These are phyloP conservation scores for Diophrys appendiculata DNA, from an alignment of 73 alveolate species.

Conservation along the genomic window DNA sequence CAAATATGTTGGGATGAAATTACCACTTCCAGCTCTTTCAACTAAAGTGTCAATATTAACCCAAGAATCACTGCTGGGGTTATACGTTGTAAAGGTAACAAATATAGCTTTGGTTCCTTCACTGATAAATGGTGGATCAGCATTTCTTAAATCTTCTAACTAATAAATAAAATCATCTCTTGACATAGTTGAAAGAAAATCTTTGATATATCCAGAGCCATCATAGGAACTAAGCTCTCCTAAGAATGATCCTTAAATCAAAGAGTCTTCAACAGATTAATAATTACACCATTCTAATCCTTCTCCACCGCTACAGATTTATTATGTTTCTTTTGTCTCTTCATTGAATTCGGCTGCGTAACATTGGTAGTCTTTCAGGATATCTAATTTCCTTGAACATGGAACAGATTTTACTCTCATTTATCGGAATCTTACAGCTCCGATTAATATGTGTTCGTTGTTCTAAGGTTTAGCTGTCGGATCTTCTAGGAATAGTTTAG, in stretches of 20 bases:
- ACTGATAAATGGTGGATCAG: neutral
- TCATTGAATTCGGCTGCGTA: neutral
- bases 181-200: neutral
- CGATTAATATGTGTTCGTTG: neutral
- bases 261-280: neutral
- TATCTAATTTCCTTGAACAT: neutral
- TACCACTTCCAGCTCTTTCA: neutral
- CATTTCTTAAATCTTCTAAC: neutral
- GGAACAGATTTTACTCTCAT: neutral
- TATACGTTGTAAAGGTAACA: neutral
- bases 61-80: neutral
- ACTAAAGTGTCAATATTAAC: constrained; percentile 1
- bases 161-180: neutral
- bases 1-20: neutral
- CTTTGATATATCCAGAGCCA: constrained; percentile 7
- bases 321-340: neutral
- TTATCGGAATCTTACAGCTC: neutral
- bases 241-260: neutral
- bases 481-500: neutral
- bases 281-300: neutral
- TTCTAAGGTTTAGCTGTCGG: neutral
- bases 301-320: neutral
- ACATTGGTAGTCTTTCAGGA: neutral
- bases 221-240: constrained; percentile 8
- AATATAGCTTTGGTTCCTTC: neutral